phyloP scores from a whole-genome alignment of 2,329 filamentous ascomycete genomes.

The Tolypocladium amazonense region DNA sequence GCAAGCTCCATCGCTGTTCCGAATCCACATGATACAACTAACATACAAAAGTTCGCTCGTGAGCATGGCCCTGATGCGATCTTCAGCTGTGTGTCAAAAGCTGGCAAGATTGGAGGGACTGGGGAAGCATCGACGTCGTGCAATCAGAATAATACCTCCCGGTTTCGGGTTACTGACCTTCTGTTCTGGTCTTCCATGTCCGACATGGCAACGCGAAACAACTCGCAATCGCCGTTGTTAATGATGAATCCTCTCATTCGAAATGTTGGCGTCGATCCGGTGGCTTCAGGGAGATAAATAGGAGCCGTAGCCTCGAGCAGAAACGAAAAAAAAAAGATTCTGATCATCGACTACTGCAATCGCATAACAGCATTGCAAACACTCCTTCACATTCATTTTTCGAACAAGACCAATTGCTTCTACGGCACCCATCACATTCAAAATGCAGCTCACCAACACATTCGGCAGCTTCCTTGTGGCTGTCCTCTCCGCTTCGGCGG shows the following conservation, averaged over 20 bases:
- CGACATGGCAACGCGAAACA: not conserved
- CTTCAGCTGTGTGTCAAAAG: not conserved
- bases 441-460: not conserved
- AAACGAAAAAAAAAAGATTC: not conserved
- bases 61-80: too few relatives aligned
- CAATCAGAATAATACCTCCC: not conserved
- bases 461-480: not conserved
- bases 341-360: not conserved
- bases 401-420: not conserved
- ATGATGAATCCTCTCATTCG: not conserved
- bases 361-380: not conserved
- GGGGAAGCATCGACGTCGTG: not conserved
- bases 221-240: not conserved
- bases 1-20: not conserved
- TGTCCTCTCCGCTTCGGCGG: not conserved
- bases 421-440: not conserved
- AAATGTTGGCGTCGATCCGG: not conserved
- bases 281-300: not conserved
- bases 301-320: not conserved
- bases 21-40: not conserved
- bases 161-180: not conserved
- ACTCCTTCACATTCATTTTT: not conserved
- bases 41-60: not conserved
- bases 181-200: not conserved
- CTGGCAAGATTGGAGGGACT: not conserved